phyloP scores from a whole-genome alignment of 352 stramenopile genomes.

The Pythium myriotylum region DNA sequence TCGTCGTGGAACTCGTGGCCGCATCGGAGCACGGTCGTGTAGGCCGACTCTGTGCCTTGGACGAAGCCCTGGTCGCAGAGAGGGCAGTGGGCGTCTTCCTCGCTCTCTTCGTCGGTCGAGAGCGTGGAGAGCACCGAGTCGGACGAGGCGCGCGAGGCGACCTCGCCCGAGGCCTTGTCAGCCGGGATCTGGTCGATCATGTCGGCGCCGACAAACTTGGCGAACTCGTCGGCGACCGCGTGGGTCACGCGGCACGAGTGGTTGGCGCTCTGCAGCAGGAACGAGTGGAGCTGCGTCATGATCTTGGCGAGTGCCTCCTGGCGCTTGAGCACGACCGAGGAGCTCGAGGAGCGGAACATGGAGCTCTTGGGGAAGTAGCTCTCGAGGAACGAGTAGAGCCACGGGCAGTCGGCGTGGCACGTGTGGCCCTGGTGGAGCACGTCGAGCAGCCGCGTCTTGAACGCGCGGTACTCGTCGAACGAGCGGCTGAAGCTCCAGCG shows the following conservation, averaged over 20 bases:
- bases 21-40: constrained; percentile 47
- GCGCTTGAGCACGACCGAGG: constrained; percentile 19
- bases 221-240: constrained; percentile 31
- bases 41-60: constrained; percentile 22
- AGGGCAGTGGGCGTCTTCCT: constrained; percentile 15
- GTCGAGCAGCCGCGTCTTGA: constrained; percentile 27
- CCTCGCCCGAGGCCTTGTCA: constrained; percentile 9
- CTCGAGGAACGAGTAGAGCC: constrained; percentile 30
- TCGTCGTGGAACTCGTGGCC: constrained; percentile 66
- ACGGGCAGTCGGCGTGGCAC: constrained; percentile 34
- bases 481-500: constrained; percentile 41
- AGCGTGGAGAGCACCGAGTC: constrained; percentile 14
- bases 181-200: constrained; percentile 32
- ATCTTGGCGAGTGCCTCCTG: constrained; percentile 33
- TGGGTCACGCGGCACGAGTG: constrained; percentile 34
- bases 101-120: constrained; percentile 25
- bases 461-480: constrained; percentile 39
- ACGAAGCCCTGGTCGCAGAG: constrained; percentile 14
- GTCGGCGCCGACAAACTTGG: constrained; percentile 35
- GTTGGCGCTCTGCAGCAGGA: constrained; percentile 38
- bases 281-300: constrained; percentile 40
- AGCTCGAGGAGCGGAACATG: constrained; percentile 22
- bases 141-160: constrained; percentile 6
- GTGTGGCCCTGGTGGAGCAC: constrained; percentile 27
- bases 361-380: constrained; percentile 35